A percentile compares a stretch with the other conserved stretches of the same genome.
phyloP scores from a whole-genome alignment of 2,329 filamentous ascomycete species.

The Lachnellula hyalina region DNA sequence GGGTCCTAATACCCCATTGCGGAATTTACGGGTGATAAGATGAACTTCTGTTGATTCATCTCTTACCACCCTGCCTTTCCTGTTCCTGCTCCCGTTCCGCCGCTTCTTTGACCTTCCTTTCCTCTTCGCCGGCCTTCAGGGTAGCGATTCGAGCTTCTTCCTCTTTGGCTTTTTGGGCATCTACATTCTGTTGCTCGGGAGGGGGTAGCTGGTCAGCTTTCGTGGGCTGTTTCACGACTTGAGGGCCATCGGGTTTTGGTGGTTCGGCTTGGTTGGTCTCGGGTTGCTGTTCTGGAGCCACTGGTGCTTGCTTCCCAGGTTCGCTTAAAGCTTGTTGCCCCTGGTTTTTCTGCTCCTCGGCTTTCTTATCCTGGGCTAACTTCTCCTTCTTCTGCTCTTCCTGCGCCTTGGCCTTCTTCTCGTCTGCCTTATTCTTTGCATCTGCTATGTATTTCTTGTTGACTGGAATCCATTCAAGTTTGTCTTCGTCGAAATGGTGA shows the following conservation, averaged over 20 bases:
- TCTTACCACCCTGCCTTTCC: no score
- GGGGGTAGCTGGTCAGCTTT: neutral
- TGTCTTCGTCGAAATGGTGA: slow-evolving; percentile 37
- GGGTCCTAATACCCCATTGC: no score
- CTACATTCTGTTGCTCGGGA: slow-evolving; percentile 1
- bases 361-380: neutral
- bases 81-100: neutral
- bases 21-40: no score
- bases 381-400: neutral
- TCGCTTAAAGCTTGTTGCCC: neutral
- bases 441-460: slow-evolving; percentile 7
- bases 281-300: neutral
- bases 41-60: no score
- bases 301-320: neutral
- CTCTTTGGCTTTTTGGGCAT: slow-evolving; percentile 2
- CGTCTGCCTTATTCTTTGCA: neutral
- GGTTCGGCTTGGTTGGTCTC: neutral
- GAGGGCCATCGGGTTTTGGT: neutral
- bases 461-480: slow-evolving; percentile 33
- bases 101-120: neutral
- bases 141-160: slow-evolving; percentile 7
- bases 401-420: neutral
- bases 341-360: neutral
- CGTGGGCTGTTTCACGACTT: neutral
- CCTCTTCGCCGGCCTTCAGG: neutral